phyloP scores from a whole-genome alignment of 495 filamentous ascomycete species.

The Hypoxylon perforatum region DNA sequence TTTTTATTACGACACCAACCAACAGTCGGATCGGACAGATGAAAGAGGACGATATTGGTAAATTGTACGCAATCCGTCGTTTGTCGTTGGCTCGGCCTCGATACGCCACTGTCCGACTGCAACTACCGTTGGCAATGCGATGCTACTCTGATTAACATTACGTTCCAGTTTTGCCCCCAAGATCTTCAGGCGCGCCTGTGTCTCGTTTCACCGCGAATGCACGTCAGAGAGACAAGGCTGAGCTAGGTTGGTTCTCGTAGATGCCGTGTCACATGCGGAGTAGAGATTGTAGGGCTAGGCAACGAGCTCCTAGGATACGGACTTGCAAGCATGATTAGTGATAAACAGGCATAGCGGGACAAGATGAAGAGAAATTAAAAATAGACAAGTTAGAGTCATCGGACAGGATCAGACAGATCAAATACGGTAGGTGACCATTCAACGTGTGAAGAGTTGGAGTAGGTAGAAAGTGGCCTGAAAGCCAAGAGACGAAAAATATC shows the following conservation, averaged over 20 bases:
- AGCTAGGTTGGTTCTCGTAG: conserved; percentile 15
- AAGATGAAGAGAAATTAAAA: conserved; percentile 11
- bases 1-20: conserved; percentile 4
- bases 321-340: neutral
- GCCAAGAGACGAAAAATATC: conserved; percentile 2
- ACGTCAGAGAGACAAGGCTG: conserved; percentile 32
- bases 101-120: conserved; percentile 3
- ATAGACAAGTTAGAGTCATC: conserved; percentile 9
- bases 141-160: conserved; percentile 16
- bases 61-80: conserved; percentile 2
- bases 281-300: conserved; percentile 13
- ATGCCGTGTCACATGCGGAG: conserved; percentile 22
- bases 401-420: neutral
- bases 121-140: conserved; percentile 11
- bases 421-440: conserved; percentile 6
- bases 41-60: neutral
- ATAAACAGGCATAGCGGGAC: neutral
- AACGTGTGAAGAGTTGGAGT: no score
- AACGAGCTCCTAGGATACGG: neutral
- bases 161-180: conserved; percentile 3
- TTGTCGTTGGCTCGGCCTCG: neutral
- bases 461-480: neutral
- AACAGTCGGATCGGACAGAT: neutral
- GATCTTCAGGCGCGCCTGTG: conserved; percentile 19
- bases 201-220: conserved; percentile 22